Evolutionary conservation across 768 basidiomycete species (phyloP), one percentile per base, ranked within the genome.

Genomic region (Rhodotorula diobovata): DNA sequence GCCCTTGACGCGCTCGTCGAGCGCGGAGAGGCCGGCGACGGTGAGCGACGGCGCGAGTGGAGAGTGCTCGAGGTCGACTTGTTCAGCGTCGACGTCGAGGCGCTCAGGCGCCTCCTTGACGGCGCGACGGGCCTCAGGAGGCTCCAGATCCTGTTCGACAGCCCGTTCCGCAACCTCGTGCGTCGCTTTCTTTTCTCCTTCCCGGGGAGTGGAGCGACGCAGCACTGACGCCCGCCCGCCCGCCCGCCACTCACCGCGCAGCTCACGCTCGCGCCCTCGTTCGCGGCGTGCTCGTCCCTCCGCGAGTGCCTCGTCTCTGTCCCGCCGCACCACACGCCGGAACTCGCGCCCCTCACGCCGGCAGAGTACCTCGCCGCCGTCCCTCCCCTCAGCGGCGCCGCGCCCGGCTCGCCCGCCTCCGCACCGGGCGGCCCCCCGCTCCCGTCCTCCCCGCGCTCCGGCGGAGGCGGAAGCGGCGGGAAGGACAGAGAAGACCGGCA

Each of bases 101-200:
- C 10, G 21, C 35, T 74, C 25, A 74, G 66, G 68, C 50, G 46
- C 37, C 18, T 74, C 10, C 43, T 74, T 20, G 73, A 74, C 39
- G 39, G 23, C 7, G 50, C 56, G 23, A 39, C 62, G 25, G 50
- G 25, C 4, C 16, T 74, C 25, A 46, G 2, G 32, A 10, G 34
- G 54, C 37, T 74, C 21, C 61, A 58, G 51, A 66, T 74, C 45
- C 25, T 67, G 23, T 50, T 70, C 45, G 73, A 74, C 43, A 25
- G 15, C n/a, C 54, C 69, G 18, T 74, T 74, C 62, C 62, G 66
- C 56, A 58, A 59, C 30, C 43, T 73, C 28, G 72, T 73, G 10
- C 32, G 72, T 60, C 4, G 3, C 11, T 9, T 39, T 35, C 20
- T 9, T 25, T 20, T 5, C 2, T n/a, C 34, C 59, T 23, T 30